Conservation (phyloP, 768 basidiomycete species). For the Rhizopogon rudus region DNA sequence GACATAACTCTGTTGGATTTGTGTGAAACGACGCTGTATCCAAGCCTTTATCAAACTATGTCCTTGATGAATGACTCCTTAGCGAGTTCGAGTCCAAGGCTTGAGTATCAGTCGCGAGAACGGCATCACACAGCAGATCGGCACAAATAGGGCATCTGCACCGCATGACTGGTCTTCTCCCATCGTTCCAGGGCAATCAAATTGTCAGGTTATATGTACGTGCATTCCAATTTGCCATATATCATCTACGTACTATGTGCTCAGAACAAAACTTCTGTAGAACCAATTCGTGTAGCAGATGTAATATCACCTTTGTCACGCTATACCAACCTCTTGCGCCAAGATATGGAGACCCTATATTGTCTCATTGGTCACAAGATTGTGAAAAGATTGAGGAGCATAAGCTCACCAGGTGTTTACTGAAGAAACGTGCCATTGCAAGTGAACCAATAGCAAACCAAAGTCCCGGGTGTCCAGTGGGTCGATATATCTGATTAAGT, state of each 20-base stretch:
- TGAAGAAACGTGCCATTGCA: not conserved
- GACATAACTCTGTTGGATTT: not conserved
- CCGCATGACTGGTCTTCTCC: no score
- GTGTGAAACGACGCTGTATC: conserved; percentile 39
- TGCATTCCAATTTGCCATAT: no score
- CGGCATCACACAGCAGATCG: no score
- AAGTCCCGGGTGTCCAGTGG: not conserved
- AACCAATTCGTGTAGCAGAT: no score
- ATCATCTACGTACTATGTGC: no score
- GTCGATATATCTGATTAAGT: not conserved
- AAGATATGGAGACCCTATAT: not conserved
- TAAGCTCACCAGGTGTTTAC: not conserved
- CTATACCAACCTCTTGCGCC: not conserved
- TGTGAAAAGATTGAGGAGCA: not conserved
- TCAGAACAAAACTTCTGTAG: no score
- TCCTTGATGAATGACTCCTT: conserved; percentile 83
- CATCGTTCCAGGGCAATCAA: no score
- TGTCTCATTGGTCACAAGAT: not conserved
- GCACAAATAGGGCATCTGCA: no score
- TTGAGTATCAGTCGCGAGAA: no score
- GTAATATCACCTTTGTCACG: not conserved
- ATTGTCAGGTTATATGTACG: no score
- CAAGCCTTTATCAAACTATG: conserved; percentile 75
- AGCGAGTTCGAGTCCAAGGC: no score
- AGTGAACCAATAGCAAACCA: not conserved